Conservation (phyloP, 2,329 filamentous ascomycete species). For the Alternaria atra region DNA sequence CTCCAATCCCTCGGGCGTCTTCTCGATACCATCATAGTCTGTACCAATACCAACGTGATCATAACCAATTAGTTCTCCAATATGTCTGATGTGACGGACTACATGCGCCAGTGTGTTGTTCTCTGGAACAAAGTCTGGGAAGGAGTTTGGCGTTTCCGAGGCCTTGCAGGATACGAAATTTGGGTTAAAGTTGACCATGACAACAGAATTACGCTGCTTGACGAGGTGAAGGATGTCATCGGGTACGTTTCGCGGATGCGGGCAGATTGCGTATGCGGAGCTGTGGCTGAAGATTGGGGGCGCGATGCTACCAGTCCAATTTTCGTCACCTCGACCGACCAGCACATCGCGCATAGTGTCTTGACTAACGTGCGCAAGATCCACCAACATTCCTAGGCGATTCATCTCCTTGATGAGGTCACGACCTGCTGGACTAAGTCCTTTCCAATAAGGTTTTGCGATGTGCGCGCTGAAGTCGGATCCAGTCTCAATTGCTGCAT, state of each 20-base stretch:
- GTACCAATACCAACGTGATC: conserved; percentile 88
- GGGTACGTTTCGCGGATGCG: conserved; percentile 89
- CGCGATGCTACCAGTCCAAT: conserved; percentile 77
- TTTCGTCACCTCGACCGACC: conserved; percentile 58
- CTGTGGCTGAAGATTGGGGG: conserved; percentile 92
- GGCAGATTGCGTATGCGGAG: conserved; percentile 80
- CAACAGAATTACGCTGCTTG: conserved; percentile 74
- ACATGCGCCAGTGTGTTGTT: conserved; percentile 81
- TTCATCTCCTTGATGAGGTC: conserved; percentile 88
- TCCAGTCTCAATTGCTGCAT: conserved; percentile 75
- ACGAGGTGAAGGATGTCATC: conserved; percentile 83
- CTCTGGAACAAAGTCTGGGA: conserved; percentile 72
- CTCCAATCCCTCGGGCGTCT: conserved; percentile 76
- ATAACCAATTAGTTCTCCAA: conserved; percentile 83
- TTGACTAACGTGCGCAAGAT: conserved; percentile 79
- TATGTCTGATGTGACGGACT: conserved; percentile 80
- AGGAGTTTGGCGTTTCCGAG: conserved; percentile 65
- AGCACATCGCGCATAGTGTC: conserved; percentile 89
- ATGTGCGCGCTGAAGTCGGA: conserved; percentile 48
- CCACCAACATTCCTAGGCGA: conserved; percentile 91
- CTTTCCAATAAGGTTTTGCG: conserved; percentile 70
- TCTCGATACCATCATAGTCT: conserved; percentile 83
- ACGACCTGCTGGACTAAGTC: conserved; percentile 75
- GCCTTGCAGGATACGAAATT: conserved; percentile 81
- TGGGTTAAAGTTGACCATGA: conserved; percentile 91